These are phyloP conservation scores for Aspergillus conjunctus DNA, from an alignment of 495 filamentous ascomycete genomes.

Conservation along the genomic window DNA sequence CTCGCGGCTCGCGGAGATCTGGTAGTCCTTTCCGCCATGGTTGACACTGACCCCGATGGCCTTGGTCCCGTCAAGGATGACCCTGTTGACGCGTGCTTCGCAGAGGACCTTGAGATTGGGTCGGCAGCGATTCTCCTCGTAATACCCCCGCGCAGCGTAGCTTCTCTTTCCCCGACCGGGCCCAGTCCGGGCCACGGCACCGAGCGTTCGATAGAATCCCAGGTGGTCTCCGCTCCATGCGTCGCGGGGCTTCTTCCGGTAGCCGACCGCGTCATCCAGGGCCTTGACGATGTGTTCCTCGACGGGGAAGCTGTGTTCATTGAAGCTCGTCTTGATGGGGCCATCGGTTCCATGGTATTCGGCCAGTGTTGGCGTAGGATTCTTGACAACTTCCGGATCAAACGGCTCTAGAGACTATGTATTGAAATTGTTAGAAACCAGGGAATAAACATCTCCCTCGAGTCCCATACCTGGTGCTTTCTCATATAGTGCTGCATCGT, in stretches of 20 bases:
- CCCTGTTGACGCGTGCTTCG: constrained; percentile 32
- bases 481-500: constrained; percentile 34
- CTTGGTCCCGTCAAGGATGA: constrained; percentile 26
- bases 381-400: neutral
- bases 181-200: constrained; percentile 41
- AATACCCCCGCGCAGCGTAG: constrained; percentile 48
- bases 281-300: constrained; percentile 33
- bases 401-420: constrained; percentile 20
- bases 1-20: constrained; percentile 51
- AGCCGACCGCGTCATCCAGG: constrained; percentile 21
- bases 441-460: neutral
- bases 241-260: constrained; percentile 27
- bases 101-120: constrained; percentile 36
- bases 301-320: constrained; percentile 28
- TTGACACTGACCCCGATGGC: constrained; percentile 42
- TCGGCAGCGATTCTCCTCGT: constrained; percentile 22
- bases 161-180: constrained; percentile 51
- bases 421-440: neutral
- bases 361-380: neutral
- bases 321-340: constrained; percentile 36
- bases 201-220: constrained; percentile 37
- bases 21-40: constrained; percentile 35
- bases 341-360: constrained; percentile 34
- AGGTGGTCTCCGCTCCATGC: constrained; percentile 42
- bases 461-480: constrained; percentile 23